Base-by-base conservation (phyloP, 345 rosid species). In the Salix brachista region DNA sequence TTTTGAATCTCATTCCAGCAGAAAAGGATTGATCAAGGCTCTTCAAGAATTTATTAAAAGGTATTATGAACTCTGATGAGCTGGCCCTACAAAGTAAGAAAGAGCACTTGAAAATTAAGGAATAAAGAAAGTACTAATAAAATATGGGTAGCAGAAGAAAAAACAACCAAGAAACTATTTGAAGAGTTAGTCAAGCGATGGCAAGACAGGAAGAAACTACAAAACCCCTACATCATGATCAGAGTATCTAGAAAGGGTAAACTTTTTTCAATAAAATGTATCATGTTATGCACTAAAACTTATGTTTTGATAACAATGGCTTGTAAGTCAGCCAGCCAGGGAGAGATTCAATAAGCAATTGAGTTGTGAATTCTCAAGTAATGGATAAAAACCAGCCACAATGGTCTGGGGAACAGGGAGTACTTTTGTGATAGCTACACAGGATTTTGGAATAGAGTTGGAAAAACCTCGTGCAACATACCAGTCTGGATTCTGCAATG, bases 1-100 rank as follows among this genome's bases (percentile, higher is more conserved):
- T 90, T 83, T 88, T 92, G 86, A 96, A 88, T 81, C 99, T 90
- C 96, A 86, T 96, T 78, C 99, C 99, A 74, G 85, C 84, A 67
- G 89, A 77, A 58, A 93, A 87, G 8, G 90, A 84, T 75, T 86
- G 89, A 76, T 87, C 88, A 42, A 89, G 87, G 80, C 95, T 91
- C 87, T 90, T 96, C 84, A 90, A 74, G 89, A 90, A 96, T 71
- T 88, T 96, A 8, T 83, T 82, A 28, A 83, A 82, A 34, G 97
- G 94, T 46, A 92, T 71, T 60, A 96, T 83, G 81, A 94, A 93
- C 81, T 89, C 94, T 26, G 98, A 94, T 61, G 91, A 83, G 79
- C 86, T 88, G 37, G 86, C 88, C 85, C 99, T 92, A 79, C 78
- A 84, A 23, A 58, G 64, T 58, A n/a, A 23, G 26, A 58, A 67